Conservation (phyloP, 441 rosid genomes). For the Gossypium schwendimanii region DNA sequence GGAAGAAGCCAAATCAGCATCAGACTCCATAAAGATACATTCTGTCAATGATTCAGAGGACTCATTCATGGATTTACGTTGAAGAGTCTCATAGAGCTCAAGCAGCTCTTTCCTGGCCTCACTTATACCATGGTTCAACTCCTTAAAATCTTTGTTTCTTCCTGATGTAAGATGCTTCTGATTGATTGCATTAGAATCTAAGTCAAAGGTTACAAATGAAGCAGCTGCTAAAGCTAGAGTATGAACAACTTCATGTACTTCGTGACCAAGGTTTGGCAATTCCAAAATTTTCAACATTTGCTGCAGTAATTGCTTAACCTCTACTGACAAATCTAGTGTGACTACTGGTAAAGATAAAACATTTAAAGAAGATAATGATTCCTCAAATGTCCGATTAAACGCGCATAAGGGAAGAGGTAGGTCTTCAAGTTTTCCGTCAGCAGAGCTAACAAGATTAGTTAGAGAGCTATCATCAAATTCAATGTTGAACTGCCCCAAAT, state of each 20-base stretch:
- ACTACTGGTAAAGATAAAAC: conserved; percentile 53
- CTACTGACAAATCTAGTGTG: conserved; percentile 52
- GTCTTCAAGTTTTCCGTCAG: conserved; percentile 87
- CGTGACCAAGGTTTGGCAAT: conserved; percentile 38
- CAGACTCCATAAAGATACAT: conserved; percentile 44
- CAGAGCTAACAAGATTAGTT: conserved; percentile 74
- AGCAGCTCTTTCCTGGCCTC: conserved; percentile 54
- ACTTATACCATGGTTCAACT: conserved; percentile 30
- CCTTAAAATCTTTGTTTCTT: conserved; percentile 38
- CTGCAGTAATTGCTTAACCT: conserved; percentile 66
- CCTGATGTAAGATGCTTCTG: conserved; percentile 34
- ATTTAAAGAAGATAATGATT: conserved; percentile 58
- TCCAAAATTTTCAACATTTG: conserved; percentile 53
- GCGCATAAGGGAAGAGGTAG: conserved; percentile 75
- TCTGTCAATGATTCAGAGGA: conserved; percentile 36
- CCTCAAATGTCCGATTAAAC: conserved; percentile 58
- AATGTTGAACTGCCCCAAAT: conserved; percentile 93
- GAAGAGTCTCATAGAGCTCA: conserved; percentile 41
- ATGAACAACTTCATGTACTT: conserved; percentile 43
- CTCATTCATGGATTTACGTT: conserved; percentile 34
- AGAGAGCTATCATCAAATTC: conserved; percentile 88
- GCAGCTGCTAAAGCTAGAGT: conserved; percentile 50
- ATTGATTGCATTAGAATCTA: conserved; percentile 29
- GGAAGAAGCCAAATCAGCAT: conserved; percentile 47
- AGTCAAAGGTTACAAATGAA: conserved; percentile 43